Conservation (phyloP, 345 rosid genomes). For the Heritiera fomes region DNA sequence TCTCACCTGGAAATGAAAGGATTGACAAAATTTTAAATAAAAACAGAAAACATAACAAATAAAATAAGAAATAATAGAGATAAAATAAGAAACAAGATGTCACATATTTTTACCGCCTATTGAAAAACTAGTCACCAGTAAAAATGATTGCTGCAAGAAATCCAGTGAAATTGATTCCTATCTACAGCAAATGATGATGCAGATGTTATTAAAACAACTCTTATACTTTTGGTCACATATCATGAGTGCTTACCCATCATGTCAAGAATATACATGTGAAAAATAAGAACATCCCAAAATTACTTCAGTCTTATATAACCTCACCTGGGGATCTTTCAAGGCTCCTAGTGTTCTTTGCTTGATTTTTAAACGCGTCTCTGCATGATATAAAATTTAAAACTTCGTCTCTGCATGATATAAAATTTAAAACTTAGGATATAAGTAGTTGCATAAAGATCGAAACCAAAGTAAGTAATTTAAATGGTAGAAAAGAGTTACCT, state of each 20-base stretch:
- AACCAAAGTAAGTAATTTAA: conserved; percentile 2
- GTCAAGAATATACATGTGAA: conserved; percentile 6
- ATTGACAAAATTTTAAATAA: neutral
- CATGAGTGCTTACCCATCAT: conserved; percentile 9
- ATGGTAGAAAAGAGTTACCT: conserved; percentile 39
- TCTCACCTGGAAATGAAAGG: conserved; percentile 53
- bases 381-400: no score
- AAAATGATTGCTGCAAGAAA: conserved; percentile 1
- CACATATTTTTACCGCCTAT: neutral
- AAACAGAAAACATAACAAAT: neutral
- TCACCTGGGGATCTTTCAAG: conserved; percentile 92
- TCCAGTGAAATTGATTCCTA: neutral
- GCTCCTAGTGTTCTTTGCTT: conserved; percentile 84
- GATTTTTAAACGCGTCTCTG: conserved; percentile 76
- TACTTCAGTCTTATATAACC: conserved; percentile 64
- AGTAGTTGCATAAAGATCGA: conserved; percentile 18
- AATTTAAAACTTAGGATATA: conserved; percentile 20
- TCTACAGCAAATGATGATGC: neutral
- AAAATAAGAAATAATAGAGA: neutral
- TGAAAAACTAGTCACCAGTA: neutral
- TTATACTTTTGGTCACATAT: conserved; percentile 1
- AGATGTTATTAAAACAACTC: conserved; percentile 4
- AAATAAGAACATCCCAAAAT: conserved; percentile 24
- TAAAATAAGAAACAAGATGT: neutral
- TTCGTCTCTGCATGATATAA: conserved; percentile 52